A percentile compares a stretch with the other conserved stretches of the same genome.
Conservation (phyloP, 2,329 filamentous ascomycete species). For the Chaetomiaceae sp. region DNA sequence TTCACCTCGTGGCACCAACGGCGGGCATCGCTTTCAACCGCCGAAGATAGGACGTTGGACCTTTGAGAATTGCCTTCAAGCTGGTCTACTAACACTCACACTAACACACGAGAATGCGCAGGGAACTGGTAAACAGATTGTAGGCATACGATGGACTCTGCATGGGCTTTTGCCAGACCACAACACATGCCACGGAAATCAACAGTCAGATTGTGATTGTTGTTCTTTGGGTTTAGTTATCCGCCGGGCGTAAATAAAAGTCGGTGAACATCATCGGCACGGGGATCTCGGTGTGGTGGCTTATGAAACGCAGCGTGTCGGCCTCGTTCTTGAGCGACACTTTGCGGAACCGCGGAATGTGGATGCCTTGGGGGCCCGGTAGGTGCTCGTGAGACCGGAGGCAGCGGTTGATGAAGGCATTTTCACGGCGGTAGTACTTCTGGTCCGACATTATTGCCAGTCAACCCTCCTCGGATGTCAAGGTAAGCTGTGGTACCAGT, state of each 20-base stretch:
- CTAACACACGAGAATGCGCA: too few species aligned
- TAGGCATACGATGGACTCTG: too few species aligned
- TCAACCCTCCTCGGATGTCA: constrained; percentile 22
- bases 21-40: neutral
- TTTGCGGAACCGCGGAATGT: constrained; percentile 27
- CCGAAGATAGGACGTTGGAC: neutral
- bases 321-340: constrained; percentile 29
- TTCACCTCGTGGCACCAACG: neutral
- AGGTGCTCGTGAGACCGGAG: constrained; percentile 28
- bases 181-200: too few species aligned
- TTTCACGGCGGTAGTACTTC: constrained; percentile 27
- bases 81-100: too few species aligned
- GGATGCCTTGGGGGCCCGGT: constrained; percentile 23
- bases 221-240: too few species aligned
- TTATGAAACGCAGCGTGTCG: constrained; percentile 24
- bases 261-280: constrained; percentile 23
- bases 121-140: too few species aligned
- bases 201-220: too few species aligned
- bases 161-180: too few species aligned
- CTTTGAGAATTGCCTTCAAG: too few species aligned
- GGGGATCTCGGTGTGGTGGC: constrained; percentile 25
- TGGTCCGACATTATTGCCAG: constrained; percentile 26
- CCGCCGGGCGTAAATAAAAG: too few species aligned
- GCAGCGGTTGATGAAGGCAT: constrained; percentile 28
- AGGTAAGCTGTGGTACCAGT: neutral